Conservation (phyloP, 306 rosid species). For the Dryas drummondii region DNA sequence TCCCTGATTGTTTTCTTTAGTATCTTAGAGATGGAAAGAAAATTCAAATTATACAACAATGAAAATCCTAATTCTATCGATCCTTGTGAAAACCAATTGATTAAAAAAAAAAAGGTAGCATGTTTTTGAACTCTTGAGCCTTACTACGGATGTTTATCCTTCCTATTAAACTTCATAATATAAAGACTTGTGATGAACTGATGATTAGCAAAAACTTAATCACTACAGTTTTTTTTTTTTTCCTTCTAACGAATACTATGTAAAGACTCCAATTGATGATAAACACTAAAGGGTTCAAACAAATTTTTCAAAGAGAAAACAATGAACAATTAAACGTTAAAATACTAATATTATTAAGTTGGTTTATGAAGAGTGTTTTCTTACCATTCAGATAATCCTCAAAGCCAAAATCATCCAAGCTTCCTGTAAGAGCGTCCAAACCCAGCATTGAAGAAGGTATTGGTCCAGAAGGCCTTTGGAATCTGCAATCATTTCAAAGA, state of each 20-base stretch:
- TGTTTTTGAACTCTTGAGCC: not conserved
- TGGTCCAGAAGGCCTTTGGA: constrained; percentile 78
- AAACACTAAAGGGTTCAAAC: not conserved
- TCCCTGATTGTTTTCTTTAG: constrained; percentile 9
- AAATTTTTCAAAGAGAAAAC: not conserved
- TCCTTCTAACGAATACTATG: not conserved
- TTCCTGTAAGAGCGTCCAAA: constrained; percentile 73
- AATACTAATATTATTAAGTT: not conserved
- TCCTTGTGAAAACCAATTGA: not conserved
- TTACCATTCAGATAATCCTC: constrained; percentile 85
- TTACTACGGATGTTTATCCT: not conserved
- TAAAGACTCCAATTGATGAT: too few relatives aligned
- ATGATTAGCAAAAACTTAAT: not conserved
- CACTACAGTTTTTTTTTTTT: not conserved
- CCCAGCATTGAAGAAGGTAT: constrained; percentile 71
- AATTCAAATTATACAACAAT: not conserved
- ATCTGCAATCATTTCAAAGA: constrained; percentile 41
- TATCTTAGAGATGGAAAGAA: not conserved
- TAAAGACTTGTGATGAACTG: too few relatives aligned
- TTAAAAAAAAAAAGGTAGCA: not conserved
- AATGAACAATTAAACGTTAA: not conserved
- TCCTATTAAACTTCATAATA: too few relatives aligned
- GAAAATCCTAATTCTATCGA: not conserved
- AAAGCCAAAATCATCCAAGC: constrained; percentile 63
- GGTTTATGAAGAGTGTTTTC: constrained; percentile 10